These are phyloP conservation scores for Betula pendula DNA, from an alignment of 306 rosid species.

Conservation along the genomic window DNA sequence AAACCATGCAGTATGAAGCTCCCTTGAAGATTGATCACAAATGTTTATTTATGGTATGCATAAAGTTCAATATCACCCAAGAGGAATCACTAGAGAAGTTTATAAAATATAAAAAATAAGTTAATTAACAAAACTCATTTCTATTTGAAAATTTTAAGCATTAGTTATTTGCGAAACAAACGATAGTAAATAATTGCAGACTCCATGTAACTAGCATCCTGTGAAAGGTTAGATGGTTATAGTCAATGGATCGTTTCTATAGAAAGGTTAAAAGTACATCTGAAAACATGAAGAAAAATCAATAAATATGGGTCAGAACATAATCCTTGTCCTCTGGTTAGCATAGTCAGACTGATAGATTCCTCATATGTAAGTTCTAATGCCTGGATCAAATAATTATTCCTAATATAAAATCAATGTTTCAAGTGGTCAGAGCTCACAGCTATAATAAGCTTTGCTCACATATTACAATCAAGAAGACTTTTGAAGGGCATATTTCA, in stretches of 20 bases:
- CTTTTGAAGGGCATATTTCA: neutral
- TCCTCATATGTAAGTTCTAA: neutral
- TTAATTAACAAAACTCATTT: neutral
- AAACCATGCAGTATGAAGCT: neutral
- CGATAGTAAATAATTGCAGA: neutral
- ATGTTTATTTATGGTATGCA: conserved; percentile 1
- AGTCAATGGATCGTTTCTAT: neutral
- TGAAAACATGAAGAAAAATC: neutral
- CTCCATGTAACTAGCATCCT: neutral
- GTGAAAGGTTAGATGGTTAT: neutral
- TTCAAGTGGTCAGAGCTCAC: neutral
- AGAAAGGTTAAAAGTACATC: neutral
- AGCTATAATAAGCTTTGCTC: neutral
- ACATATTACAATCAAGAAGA: neutral
- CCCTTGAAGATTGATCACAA: neutral
- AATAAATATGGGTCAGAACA: neutral
- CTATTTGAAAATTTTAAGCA: neutral
- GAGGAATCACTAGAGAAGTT: neutral
- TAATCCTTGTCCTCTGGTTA: neutral
- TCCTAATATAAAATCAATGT: neutral
- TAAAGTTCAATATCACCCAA: neutral
- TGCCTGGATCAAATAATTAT: neutral
- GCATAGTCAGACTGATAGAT: neutral
- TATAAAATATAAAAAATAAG: neutral
- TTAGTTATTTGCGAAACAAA: neutral